Percentiles rank a stretch among this genome's conserved stretches.
These are phyloP conservation scores for Populus alba DNA, from an alignment of 345 rosid genomes.

Conservation along the genomic window DNA sequence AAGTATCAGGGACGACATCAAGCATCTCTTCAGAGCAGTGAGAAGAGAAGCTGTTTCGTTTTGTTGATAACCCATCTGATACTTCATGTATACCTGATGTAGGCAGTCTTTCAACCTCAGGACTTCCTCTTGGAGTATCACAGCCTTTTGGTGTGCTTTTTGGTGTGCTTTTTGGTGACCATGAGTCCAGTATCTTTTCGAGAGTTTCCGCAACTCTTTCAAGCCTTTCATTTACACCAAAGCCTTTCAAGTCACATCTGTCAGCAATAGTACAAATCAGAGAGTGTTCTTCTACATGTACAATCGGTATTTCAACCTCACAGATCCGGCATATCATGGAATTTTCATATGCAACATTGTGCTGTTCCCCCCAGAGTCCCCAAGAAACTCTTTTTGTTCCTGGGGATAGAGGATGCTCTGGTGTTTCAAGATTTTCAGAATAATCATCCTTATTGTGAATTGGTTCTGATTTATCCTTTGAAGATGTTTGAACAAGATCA, in stretches of 20 bases:
- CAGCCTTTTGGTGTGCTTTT: conserved; percentile 50
- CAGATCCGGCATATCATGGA: conserved; percentile 96
- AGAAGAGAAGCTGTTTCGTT: conserved; percentile 32
- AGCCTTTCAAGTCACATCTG: conserved; percentile 94
- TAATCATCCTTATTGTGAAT: conserved; percentile 36
- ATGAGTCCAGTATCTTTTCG: conserved; percentile 69
- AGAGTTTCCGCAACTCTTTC: conserved; percentile 91
- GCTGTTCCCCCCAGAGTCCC: conserved; percentile 67
- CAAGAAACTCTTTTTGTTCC: conserved; percentile 48
- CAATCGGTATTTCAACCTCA: conserved; percentile 98
- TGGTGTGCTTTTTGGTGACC: conserved; percentile 78
- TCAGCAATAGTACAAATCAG: conserved; percentile 88
- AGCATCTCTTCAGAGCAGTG: conserved; percentile 58
- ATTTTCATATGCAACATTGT: conserved; percentile 62
- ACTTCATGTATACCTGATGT: conserved; percentile 41
- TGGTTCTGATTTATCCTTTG: conserved; percentile 46
- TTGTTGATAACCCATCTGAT: conserved; percentile 44
- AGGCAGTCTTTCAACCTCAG: conserved; percentile 38
- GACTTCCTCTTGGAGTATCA: conserved; percentile 51
- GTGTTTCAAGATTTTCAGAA: conserved; percentile 47
- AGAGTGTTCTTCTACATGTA: conserved; percentile 98
- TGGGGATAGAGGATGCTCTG: conserved; percentile 49
- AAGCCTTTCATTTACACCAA: conserved; percentile 72
- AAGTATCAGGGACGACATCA: conserved; percentile 54
- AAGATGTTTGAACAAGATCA: conserved; percentile 44